phyloP scores from a whole-genome alignment of 257 asterid species.

The Salvia hispanica region DNA sequence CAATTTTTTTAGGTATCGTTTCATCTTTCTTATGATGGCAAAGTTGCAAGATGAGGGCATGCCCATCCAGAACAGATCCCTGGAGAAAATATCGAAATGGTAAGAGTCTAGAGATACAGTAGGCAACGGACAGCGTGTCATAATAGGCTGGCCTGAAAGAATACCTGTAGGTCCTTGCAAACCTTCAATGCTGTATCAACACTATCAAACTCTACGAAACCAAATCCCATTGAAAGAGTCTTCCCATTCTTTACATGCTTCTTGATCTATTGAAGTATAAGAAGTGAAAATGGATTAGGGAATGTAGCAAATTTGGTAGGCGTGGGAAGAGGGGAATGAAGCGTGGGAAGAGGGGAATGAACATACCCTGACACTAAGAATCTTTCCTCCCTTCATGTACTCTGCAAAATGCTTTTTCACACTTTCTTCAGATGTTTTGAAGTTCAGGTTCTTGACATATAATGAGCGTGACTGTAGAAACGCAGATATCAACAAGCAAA shows the following conservation, averaged over 20 bases:
- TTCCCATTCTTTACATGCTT: conserved; percentile 89
- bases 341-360: conserved; percentile 25
- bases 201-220: conserved; percentile 85
- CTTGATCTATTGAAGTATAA: conserved; percentile 60
- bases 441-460: conserved; percentile 89
- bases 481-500: conserved; percentile 20
- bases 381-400: conserved; percentile 71
- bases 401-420: conserved; percentile 68
- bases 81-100: conserved; percentile 36
- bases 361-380: conserved; percentile 83
- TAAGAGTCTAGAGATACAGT: conserved; percentile 17
- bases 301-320: conserved; percentile 4
- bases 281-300: neutral
- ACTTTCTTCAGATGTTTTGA: conserved; percentile 77
- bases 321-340: no score
- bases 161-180: conserved; percentile 83
- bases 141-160: conserved; percentile 1
- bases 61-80: conserved; percentile 95
- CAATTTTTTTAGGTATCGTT: conserved; percentile 43
- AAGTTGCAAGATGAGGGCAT: conserved; percentile 84
- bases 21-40: conserved; percentile 76
- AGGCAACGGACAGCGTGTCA: neutral
- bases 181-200: conserved; percentile 72
- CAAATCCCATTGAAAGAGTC: conserved; percentile 89
- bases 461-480: conserved; percentile 80